Percentiles rank a stretch among this genome's conserved stretches.
These are phyloP conservation scores for Candida nitratophila DNA, from an alignment of 805 yeast species.

Conservation along the genomic window DNA sequence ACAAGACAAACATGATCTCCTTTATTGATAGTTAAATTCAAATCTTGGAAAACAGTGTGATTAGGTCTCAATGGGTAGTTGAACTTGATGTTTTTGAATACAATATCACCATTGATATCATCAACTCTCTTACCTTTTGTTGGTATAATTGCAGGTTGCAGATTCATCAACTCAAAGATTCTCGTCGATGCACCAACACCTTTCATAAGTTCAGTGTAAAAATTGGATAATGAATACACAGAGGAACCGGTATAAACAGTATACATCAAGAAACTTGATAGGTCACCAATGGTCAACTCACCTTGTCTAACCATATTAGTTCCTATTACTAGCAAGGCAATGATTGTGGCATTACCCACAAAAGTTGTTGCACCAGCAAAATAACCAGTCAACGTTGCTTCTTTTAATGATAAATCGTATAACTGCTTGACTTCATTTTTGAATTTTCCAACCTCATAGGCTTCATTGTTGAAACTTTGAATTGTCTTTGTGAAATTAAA, in stretches of 20 bases:
- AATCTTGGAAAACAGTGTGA: slow-evolving; percentile 52
- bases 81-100: slow-evolving; percentile 58
- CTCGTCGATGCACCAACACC: slow-evolving; percentile 95
- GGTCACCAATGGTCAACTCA: slow-evolving; percentile 75
- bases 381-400: slow-evolving; percentile 70
- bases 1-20: slow-evolving; percentile 92
- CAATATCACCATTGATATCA: slow-evolving; percentile 45
- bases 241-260: slow-evolving; percentile 93
- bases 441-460: slow-evolving; percentile 66
- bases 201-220: slow-evolving; percentile 92
- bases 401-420: slow-evolving; percentile 65
- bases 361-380: slow-evolving; percentile 78
- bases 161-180: slow-evolving; percentile 77
- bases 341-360: slow-evolving; percentile 71
- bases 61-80: slow-evolving; percentile 81
- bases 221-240: slow-evolving; percentile 82
- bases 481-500: slow-evolving; percentile 79
- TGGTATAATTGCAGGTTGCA: slow-evolving; percentile 65
- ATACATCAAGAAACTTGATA: slow-evolving; percentile 91
- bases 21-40: slow-evolving; percentile 55
- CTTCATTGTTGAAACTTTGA: slow-evolving; percentile 86
- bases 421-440: slow-evolving; percentile 61
- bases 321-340: slow-evolving; percentile 76
- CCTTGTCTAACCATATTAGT: slow-evolving; percentile 76
- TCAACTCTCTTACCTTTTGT: slow-evolving; percentile 48